Evolutionary conservation across 2,329 filamentous ascomycete genomes (phyloP).

Genomic region (Neofusicoccum parvum): DNA sequence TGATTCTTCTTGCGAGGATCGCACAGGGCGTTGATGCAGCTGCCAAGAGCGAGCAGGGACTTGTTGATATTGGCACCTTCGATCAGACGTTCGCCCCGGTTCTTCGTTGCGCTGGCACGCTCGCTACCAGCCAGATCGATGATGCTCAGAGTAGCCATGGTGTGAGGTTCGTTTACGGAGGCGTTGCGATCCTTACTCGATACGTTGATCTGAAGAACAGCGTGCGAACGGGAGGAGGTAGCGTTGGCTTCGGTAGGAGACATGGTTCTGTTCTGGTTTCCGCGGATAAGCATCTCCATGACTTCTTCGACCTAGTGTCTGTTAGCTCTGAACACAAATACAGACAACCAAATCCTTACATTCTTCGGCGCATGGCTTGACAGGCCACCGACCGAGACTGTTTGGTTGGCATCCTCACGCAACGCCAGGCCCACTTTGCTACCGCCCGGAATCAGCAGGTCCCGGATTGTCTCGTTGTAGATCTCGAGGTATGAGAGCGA

Average conservation of each 20-base stretch:
- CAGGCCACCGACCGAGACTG: conserved; percentile 86
- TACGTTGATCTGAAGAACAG: conserved; percentile 95
- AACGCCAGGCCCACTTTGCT: conserved; percentile 86
- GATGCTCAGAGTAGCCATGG: conserved; percentile 97
- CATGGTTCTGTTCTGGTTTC: conserved; percentile 92
- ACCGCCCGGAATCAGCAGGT: conserved; percentile 82
- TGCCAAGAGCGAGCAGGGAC: conserved; percentile 87
- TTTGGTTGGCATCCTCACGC: conserved; percentile 90
- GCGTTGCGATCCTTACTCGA: conserved; percentile 94
- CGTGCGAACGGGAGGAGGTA: conserved; percentile 94
- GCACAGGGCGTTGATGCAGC: conserved; percentile 97
- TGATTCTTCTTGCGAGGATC: conserved; percentile 90
- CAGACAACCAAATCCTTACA: conserved; percentile 52
- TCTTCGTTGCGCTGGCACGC: conserved; percentile 94
- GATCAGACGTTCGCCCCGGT: conserved; percentile 83
- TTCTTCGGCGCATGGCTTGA: conserved; percentile 89
- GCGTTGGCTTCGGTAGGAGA: conserved; percentile 97
- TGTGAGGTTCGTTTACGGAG: conserved; percentile 88
- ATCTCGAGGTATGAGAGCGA: conserved; percentile 96
- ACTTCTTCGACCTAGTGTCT: conserved; percentile 68
- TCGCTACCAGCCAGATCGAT: conserved; percentile 97
- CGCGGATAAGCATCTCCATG: conserved; percentile 98
- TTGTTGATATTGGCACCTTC: conserved; percentile 99
- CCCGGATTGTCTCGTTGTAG: conserved; percentile 98
- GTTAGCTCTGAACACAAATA: conserved; percentile 28